phyloP scores from a whole-genome alignment of 2,329 filamentous ascomycete species.

The Calcarisporium arbuscula region DNA sequence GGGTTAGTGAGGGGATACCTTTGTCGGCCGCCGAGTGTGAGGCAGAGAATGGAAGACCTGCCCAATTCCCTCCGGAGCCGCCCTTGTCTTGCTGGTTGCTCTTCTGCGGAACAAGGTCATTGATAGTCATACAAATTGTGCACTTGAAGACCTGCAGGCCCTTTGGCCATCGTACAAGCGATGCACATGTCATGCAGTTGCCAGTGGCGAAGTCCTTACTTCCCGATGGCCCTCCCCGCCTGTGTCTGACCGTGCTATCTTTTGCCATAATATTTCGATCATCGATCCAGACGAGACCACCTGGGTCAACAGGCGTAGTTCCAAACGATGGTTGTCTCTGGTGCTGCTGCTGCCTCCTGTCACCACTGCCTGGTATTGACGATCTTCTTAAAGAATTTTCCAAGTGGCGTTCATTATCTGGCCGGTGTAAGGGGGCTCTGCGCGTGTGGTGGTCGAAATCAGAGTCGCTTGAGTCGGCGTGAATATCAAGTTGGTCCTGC shows the following conservation, averaged over 20 bases:
- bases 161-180: slow-evolving; percentile 71
- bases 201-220: slow-evolving; percentile 60
- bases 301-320: too few relatives aligned
- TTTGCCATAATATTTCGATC: slow-evolving; percentile 16
- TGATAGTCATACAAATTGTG: slow-evolving; percentile 77
- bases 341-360: too few relatives aligned
- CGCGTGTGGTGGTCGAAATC: slow-evolving; percentile 32
- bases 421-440: slow-evolving; percentile 12
- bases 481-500: too few relatives aligned
- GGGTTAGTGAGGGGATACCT: slow-evolving; percentile 8
- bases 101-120: slow-evolving; percentile 52
- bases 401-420: slow-evolving; percentile 49
- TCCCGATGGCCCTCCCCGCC: slow-evolving; percentile 24
- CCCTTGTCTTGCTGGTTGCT: slow-evolving; percentile 15
- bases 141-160: slow-evolving; percentile 72
- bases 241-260: slow-evolving; percentile 16
- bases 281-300: too few relatives aligned
- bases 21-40: too few relatives aligned
- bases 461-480: slow-evolving; percentile 37
- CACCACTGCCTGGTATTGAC: slow-evolving; percentile 57
- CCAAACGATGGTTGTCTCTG: too few relatives aligned
- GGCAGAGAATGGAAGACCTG: too few relatives aligned
- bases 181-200: slow-evolving; percentile 81
- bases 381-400: slow-evolving; percentile 75
- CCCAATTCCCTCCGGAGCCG: slow-evolving; percentile 13